Evolutionary conservation across 2,329 filamentous ascomycete species (phyloP).

Genomic region (Ophidiomyces ophidiicola): DNA sequence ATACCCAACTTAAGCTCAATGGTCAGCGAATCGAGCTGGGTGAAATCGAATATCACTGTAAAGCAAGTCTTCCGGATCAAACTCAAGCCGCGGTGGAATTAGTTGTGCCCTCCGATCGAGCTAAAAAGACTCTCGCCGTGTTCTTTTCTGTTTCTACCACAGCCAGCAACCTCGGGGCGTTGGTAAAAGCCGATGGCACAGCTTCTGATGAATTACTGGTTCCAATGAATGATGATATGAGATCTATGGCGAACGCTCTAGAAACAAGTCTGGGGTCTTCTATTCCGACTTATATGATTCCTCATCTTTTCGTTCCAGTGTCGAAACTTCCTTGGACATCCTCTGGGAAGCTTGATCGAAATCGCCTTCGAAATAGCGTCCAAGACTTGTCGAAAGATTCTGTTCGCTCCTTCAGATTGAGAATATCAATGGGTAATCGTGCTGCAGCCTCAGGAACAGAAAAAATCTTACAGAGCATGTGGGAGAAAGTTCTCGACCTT

Average conservation of each 20-base stretch:
- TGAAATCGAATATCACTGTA: slow-evolving; percentile 21
- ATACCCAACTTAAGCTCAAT: slow-evolving; percentile 54
- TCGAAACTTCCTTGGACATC: slow-evolving; percentile 28
- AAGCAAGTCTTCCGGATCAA: slow-evolving; percentile 11
- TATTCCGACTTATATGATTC: slow-evolving; percentile 30
- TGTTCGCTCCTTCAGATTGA: slow-evolving; percentile 12
- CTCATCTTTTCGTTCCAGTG: slow-evolving; percentile 27
- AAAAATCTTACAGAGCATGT: slow-evolving; percentile 12
- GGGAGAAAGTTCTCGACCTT: slow-evolving; percentile 12
- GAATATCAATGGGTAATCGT: slow-evolving; percentile 6
- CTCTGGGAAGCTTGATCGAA: slow-evolving; percentile 29
- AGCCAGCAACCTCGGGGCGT: not conserved
- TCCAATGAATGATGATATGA: slow-evolving; percentile 13
- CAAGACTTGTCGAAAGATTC: slow-evolving; percentile 14
- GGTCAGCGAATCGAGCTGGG: slow-evolving; percentile 25
- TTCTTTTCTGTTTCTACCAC: slow-evolving; percentile 9
- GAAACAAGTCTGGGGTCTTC: slow-evolving; percentile 9
- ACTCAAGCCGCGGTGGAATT: slow-evolving; percentile 14
- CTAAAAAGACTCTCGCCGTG: slow-evolving; percentile 14
- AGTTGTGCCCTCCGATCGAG: slow-evolving; percentile 12
- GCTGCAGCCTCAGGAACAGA: slow-evolving; percentile 7
- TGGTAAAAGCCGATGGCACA: slow-evolving; percentile 12
- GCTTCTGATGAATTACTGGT: slow-evolving; percentile 12
- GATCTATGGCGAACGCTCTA: slow-evolving; percentile 12
- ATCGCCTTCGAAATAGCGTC: slow-evolving; percentile 21